A percentile compares a stretch with the other conserved stretches of the same genome.
These are phyloP conservation scores for Lichtheimia ramosa DNA, from an alignment of 371 early-diverging fungal genomes.

Conservation along the genomic window DNA sequence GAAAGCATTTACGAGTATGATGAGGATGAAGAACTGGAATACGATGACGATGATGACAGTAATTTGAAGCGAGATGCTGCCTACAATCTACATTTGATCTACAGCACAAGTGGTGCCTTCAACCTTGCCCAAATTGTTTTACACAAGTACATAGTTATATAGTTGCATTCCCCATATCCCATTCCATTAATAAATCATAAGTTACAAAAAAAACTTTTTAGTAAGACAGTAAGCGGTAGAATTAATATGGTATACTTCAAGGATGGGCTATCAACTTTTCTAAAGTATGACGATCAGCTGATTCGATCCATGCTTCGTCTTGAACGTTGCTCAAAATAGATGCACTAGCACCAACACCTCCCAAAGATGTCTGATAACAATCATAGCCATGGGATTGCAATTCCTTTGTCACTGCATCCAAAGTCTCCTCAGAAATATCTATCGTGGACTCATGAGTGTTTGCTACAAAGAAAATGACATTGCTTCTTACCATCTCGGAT, in stretches of 20 bases:
- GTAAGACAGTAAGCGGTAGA: too few species aligned
- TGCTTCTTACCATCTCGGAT: slow-evolving; percentile 64
- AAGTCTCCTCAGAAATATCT: slow-evolving; percentile 33
- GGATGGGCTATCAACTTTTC: slow-evolving; percentile 4
- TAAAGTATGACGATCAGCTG: slow-evolving; percentile 23
- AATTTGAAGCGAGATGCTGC: slow-evolving; percentile 71
- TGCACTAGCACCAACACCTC: slow-evolving; percentile 69
- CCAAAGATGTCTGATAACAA: slow-evolving; percentile 76
- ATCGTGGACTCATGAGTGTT: not conserved
- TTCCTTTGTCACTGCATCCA: slow-evolving; percentile 40
- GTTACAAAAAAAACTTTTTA: too few species aligned
- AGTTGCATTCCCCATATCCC: not conserved
- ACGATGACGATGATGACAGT: slow-evolving; percentile 45
- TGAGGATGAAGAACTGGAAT: slow-evolving; percentile 13
- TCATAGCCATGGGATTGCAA: slow-evolving; percentile 63
- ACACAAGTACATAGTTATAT: slow-evolving; percentile 63
- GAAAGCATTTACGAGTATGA: slow-evolving; percentile 28
- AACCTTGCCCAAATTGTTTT: slow-evolving; percentile 70
- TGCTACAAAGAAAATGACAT: not conserved
- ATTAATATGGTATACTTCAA: not conserved
- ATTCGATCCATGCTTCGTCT: slow-evolving; percentile 29
- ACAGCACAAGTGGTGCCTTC: slow-evolving; percentile 68
- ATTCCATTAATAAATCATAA: too few species aligned
- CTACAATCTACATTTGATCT: slow-evolving; percentile 75
- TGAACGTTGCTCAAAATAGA: slow-evolving; percentile 20